Conservation (phyloP, 2,329 filamentous ascomycete species). For the Westerdykella sp. region DNA sequence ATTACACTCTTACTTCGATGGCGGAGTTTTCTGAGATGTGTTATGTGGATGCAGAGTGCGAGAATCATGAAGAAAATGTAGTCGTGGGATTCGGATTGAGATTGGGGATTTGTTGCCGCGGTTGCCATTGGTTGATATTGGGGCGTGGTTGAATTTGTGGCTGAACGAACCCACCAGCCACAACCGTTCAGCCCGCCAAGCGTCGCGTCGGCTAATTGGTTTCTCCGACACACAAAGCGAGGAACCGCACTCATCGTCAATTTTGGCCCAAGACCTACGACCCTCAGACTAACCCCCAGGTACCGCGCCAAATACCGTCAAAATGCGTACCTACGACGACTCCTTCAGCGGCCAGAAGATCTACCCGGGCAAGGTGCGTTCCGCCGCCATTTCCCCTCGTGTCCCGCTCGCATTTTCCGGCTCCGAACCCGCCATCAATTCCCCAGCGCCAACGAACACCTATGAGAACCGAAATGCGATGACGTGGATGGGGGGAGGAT, state of each 20-base stretch:
- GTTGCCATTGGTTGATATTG: no score
- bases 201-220: not conserved
- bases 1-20: no score
- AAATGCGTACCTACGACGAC: constrained; percentile 73
- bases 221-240: constrained; percentile 1
- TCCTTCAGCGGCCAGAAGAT: constrained; percentile 72
- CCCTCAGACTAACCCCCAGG: constrained; percentile 14
- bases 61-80: no score
- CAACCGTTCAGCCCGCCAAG: not conserved
- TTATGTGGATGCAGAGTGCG: no score
- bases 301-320: constrained; percentile 45
- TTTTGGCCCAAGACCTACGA: not conserved
- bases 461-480: constrained; percentile 12
- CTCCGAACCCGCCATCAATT: constrained; percentile 18
- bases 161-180: not conserved
- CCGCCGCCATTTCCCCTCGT: constrained; percentile 11
- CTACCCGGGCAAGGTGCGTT: constrained; percentile 70
- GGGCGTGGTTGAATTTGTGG: no score
- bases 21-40: no score
- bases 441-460: not conserved
- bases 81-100: no score
- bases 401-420: constrained; percentile 10
- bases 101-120: no score
- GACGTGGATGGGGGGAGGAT: constrained; percentile 22
- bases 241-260: not conserved